Conservation (phyloP, 371 early-diverging fungal species). For the Syncephalis fuscata region DNA sequence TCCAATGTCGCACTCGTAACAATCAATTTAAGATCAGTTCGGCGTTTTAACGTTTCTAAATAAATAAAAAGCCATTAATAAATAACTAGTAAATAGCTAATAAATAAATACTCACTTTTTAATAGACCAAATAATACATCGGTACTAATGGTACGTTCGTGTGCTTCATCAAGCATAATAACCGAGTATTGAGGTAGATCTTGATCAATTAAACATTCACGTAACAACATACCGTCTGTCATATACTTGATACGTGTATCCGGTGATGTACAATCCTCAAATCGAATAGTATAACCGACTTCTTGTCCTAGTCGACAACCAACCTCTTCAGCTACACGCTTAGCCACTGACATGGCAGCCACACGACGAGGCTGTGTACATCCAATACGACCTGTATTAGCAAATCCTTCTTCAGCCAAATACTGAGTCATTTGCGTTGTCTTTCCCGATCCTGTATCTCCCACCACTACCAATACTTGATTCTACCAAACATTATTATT, state of each 20-base stretch:
- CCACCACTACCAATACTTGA: conserved; percentile 85
- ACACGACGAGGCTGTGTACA: conserved; percentile 99
- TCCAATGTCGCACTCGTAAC: conserved; percentile 96
- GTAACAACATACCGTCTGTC: conserved; percentile 98
- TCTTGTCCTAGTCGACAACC: conserved; percentile 87
- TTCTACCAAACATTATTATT: conserved; percentile 19
- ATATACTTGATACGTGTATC: conserved; percentile 95
- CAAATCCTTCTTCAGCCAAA: conserved; percentile 85
- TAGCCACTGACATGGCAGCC: conserved; percentile 98
- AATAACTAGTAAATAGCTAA: neutral
- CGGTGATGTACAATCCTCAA: conserved; percentile 91
- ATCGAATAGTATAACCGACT: conserved; percentile 98
- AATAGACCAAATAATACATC: conserved; percentile 97
- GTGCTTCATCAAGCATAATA: conserved; percentile 97
- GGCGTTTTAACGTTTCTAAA: conserved; percentile 41
- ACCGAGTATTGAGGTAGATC: conserved; percentile 76
- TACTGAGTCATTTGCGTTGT: conserved; percentile 99
- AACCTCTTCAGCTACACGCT: conserved; percentile 97
- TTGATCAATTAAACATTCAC: conserved; percentile 89
- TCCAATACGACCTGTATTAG: conserved; percentile 73
- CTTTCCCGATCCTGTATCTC: conserved; percentile 99
- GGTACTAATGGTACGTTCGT: conserved; percentile 95
- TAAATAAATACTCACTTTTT: conserved; percentile 19
- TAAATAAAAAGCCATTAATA: conserved; percentile 5
- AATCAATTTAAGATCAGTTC: conserved; percentile 85